These are phyloP conservation scores for Curvularia spicifera DNA, from an alignment of 2,329 filamentous ascomycete genomes.

Conservation along the genomic window DNA sequence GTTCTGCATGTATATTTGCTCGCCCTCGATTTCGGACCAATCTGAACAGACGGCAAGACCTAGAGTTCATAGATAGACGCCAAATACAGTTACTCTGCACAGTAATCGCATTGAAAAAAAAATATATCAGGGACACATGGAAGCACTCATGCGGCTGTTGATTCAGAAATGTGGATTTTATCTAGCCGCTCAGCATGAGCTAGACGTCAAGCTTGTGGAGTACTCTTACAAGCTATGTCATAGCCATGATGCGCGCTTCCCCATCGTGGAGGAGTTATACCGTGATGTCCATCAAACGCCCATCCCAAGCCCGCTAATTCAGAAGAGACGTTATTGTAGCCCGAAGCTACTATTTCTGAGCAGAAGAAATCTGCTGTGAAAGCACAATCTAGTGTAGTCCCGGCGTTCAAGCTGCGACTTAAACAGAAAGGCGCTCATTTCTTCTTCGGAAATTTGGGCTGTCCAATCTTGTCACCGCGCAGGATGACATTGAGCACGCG, in stretches of 20 bases:
- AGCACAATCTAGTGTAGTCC: slow-evolving; percentile 1
- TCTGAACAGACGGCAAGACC: neutral
- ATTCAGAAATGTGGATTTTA: slow-evolving; percentile 18
- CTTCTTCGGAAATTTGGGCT: slow-evolving; percentile 75
- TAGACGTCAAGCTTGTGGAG: slow-evolving; percentile 2
- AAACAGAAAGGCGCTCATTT: slow-evolving; percentile 51
- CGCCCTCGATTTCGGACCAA: neutral
- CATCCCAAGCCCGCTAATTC: slow-evolving; percentile 37
- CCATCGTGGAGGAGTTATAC: slow-evolving; percentile 14
- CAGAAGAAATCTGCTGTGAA: neutral
- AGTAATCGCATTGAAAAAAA: neutral
- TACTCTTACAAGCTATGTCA: slow-evolving; percentile 4
- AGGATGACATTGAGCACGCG: slow-evolving; percentile 86
- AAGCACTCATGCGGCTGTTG: neutral
- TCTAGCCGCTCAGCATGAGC: slow-evolving; percentile 12
- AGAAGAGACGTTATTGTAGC: slow-evolving; percentile 24
- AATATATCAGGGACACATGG: neutral
- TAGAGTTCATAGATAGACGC: neutral
- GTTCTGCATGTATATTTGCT: neutral
- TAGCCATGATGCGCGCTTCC: slow-evolving; percentile 5
- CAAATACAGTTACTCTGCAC: neutral
- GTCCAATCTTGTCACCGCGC: slow-evolving; percentile 82
- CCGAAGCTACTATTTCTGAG: neutral
- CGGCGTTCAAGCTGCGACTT: neutral
- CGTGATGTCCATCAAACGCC: slow-evolving; percentile 34